These are phyloP conservation scores for Colletotrichum viniferum DNA, from an alignment of 2,329 filamentous ascomycete species.

Conservation along the genomic window DNA sequence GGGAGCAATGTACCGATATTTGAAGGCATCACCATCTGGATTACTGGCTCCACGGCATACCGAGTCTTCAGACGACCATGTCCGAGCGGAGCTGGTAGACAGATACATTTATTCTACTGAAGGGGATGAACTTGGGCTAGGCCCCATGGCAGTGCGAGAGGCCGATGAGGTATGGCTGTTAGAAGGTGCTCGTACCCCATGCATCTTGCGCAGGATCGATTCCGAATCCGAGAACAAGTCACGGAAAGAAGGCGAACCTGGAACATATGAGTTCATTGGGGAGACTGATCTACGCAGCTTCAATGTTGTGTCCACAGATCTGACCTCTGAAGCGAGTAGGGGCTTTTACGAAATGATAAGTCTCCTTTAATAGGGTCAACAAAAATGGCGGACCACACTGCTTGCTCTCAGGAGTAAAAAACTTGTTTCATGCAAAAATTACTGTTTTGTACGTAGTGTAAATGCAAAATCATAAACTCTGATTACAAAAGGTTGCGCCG, in stretches of 20 bases:
- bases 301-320: background rate
- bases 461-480: too few species aligned
- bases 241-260: background rate
- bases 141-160: background rate
- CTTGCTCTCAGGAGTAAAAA: background rate
- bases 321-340: background rate
- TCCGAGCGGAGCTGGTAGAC: background rate
- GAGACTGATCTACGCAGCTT: background rate
- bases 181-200: background rate
- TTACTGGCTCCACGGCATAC: background rate
- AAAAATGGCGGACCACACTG: background rate
- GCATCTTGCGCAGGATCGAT: background rate
- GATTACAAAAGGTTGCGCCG: background rate
- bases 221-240: background rate
- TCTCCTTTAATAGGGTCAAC: background rate
- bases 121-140: background rate
- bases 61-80: background rate
- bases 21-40: background rate
- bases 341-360: background rate
- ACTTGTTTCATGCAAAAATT: too few species aligned
- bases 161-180: constrained; percentile 18
- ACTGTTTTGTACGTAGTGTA: too few species aligned
- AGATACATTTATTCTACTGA: background rate
- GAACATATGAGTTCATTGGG: background rate
- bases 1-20: too few species aligned